Evolutionary conservation across 306 rosid species (phyloP), one percentile per base, ranked within the genome.

Genomic region (Trifolium repens): DNA sequence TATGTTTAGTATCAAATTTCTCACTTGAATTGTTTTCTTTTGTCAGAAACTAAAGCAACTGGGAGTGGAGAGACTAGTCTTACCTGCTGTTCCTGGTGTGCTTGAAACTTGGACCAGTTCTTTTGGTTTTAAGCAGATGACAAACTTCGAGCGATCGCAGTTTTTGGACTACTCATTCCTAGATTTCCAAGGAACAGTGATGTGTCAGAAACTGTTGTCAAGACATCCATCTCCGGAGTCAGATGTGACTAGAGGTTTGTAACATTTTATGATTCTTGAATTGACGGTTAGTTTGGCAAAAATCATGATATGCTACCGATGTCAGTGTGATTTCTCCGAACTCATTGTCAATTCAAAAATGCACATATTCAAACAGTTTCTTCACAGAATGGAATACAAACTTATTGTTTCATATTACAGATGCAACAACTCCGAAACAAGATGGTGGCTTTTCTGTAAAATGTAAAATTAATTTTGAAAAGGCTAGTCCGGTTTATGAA

Each of bases 51-150:
- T 94, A 52, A 67, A 15, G 85, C 83, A 84, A 37, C 74, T 92
- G 22, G 97, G 93, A 75, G 97, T 90, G 71, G 89, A 92, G 85
- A 89, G 92, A 78, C 84, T 94, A 66, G 88, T 91, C 61, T 76
- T 94, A 87, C 96, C 98, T 3, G 93, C 98, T 14, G 85, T 88
- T 40, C 86, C 89, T 11, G 75, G 76, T 27, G 87, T 89, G 79
- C 86, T 94, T 34, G 80, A 86, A n/a, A 84, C 98, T 5, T 90
- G 98, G 98, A 90, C 93, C 8, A 65, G 81, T 47, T 62, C 91
- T 74, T 94, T 94, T 75, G 96, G 96, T 65, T 94, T 94, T 46
- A 35, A 83, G 57, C 15, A 74, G 74, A 90, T 94, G 96, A 82
- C 86, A 14, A 76, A 61, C 63, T 67, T 74, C 4, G 92, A 91